Percentiles rank a stretch among this genome's conserved stretches.
Conservation (phyloP, 108 stramenopile species). For the Nitzschia putrida region DNA sequence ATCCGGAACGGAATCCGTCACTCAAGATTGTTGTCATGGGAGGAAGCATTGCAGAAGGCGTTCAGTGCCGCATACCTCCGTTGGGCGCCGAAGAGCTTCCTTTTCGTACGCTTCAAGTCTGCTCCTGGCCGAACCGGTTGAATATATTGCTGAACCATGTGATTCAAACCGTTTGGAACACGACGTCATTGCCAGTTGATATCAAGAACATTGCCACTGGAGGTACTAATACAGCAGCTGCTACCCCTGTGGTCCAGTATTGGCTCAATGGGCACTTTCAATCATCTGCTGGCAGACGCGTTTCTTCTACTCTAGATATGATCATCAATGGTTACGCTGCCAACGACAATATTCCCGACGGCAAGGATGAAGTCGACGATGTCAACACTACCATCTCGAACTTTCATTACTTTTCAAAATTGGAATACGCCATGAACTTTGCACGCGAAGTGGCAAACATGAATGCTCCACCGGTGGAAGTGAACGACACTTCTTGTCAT, state of each 20-base stretch:
- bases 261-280: slow-evolving; percentile 35
- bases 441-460: not conserved
- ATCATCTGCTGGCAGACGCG: slow-evolving; percentile 18
- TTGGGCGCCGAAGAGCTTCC: not conserved
- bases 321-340: slow-evolving; percentile 71
- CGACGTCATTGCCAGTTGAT: not conserved
- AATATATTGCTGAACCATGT: not conserved
- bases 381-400: slow-evolving; percentile 12
- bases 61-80: slow-evolving; percentile 34
- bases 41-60: slow-evolving; percentile 57
- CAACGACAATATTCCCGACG: slow-evolving; percentile 50
- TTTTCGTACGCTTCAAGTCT: slow-evolving; percentile 23
- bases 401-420: slow-evolving; percentile 2
- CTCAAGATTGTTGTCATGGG: slow-evolving; percentile 59
- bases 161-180: not conserved
- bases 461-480: not conserved
- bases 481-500: not conserved
- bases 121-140: slow-evolving; percentile 58
- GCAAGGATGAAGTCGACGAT: not conserved
- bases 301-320: slow-evolving; percentile 37
- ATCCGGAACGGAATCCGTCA: not conserved
- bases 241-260: slow-evolving; percentile 44
- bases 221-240: slow-evolving; percentile 57
- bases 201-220: slow-evolving; percentile 54
- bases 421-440: slow-evolving; percentile 10